These are phyloP conservation scores for Saccharomycopsis babjevae DNA, from an alignment of 805 yeast genomes.

Conservation along the genomic window DNA sequence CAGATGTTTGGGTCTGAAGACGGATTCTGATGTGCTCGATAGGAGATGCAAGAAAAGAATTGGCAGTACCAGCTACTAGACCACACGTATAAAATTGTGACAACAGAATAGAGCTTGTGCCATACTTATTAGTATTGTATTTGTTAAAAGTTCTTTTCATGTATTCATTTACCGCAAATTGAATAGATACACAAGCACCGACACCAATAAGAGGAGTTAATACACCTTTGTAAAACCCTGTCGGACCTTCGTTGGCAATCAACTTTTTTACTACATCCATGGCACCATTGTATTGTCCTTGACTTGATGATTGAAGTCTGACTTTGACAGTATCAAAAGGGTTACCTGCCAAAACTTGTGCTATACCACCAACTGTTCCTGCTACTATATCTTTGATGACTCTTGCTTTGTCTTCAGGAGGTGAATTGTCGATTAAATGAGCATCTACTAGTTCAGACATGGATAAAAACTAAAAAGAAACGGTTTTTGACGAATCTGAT, in stretches of 20 bases:
- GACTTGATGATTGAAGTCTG: slow-evolving; percentile 77
- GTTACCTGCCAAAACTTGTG: slow-evolving; percentile 92
- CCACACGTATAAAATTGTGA: slow-evolving; percentile 76
- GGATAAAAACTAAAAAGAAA: neutral
- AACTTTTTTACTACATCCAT: slow-evolving; percentile 67
- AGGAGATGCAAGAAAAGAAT: slow-evolving; percentile 83
- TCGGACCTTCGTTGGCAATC: slow-evolving; percentile 67
- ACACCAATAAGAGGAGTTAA: slow-evolving; percentile 88
- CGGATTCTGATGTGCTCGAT: slow-evolving; percentile 93
- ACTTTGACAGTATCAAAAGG: slow-evolving; percentile 96
- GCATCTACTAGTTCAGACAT: slow-evolving; percentile 8
- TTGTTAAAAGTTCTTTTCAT: slow-evolving; percentile 71
- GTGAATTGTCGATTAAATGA: slow-evolving; percentile 10
- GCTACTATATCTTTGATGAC: slow-evolving; percentile 74
- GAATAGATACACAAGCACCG: slow-evolving; percentile 97
- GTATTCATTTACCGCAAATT: slow-evolving; percentile 88
- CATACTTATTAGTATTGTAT: slow-evolving; percentile 28
- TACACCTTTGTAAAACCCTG: slow-evolving; percentile 89
- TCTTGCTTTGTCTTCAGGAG: slow-evolving; percentile 20
- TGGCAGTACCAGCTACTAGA: slow-evolving; percentile 84
- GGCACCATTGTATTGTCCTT: slow-evolving; percentile 65
- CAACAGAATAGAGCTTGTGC: slow-evolving; percentile 36
- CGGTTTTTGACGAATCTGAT: neutral
- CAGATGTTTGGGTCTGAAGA: slow-evolving; percentile 71
- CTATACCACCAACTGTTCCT: slow-evolving; percentile 92